A percentile compares a stretch with the other conserved stretches of the same genome.
phyloP scores from a whole-genome alignment of 257 asterid species.

The Scutellaria minor region DNA sequence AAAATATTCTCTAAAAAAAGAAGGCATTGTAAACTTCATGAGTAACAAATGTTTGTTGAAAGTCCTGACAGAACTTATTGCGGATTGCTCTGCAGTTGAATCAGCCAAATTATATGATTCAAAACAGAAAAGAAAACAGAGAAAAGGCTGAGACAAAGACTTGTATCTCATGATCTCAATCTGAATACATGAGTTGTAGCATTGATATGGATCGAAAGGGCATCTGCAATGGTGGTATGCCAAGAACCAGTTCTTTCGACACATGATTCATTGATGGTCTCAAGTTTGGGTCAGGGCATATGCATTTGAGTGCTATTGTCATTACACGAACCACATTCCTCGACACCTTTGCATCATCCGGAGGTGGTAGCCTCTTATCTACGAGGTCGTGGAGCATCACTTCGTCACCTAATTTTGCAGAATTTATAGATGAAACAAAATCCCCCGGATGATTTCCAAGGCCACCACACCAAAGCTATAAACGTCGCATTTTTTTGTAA shows the following conservation, averaged over 20 bases:
- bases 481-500: conserved; percentile 39
- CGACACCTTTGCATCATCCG: not conserved
- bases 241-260: not conserved
- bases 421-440: not conserved
- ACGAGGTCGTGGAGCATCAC: conserved; percentile 8
- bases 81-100: too few relatives aligned
- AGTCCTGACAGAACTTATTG: too few relatives aligned
- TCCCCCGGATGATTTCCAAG: conserved; percentile 38
- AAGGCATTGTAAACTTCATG: too few relatives aligned
- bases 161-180: not conserved
- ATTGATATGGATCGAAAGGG: conserved; percentile 15
- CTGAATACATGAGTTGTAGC: conserved; percentile 13
- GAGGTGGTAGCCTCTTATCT: conserved; percentile 21
- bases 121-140: too few relatives aligned
- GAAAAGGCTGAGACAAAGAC: too few relatives aligned
- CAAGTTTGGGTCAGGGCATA: conserved; percentile 1
- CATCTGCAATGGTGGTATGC: conserved; percentile 20
- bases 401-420: not conserved
- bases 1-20: too few relatives aligned
- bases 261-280: conserved; percentile 28
- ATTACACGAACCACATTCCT: not conserved
- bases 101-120: too few relatives aligned
- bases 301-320: not conserved
- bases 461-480: conserved; percentile 43
- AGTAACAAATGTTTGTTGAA: too few relatives aligned